Percentiles rank a stretch among this genome's conserved stretches.
Evolutionary conservation across 139 green algal genomes (phyloP).

Genomic region (Monoraphidium neglectum): DNA sequence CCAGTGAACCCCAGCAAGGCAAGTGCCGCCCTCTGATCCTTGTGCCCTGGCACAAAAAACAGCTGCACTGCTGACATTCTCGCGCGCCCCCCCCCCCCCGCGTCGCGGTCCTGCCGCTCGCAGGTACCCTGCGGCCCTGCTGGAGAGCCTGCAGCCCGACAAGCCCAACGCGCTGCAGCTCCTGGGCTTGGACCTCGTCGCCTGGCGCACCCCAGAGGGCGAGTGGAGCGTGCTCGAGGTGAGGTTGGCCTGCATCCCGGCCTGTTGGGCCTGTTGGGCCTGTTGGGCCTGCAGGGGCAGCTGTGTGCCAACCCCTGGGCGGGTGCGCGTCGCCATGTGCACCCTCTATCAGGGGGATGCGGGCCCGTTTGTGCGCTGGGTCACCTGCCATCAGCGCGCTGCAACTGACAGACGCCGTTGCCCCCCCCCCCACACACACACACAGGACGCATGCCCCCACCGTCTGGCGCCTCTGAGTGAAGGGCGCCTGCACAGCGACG

Average conservation of each 20-base stretch:
- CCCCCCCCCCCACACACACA: too few species aligned
- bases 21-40: too few species aligned
- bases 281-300: not conserved
- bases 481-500: constrained; percentile 52
- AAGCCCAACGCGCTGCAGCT: constrained; percentile 32
- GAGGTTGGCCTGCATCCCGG: constrained; percentile 40
- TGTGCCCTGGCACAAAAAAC: too few species aligned
- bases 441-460: constrained; percentile 52
- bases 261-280: too few species aligned
- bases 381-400: not conserved
- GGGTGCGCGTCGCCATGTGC: not conserved
- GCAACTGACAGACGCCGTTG: not conserved
- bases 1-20: too few species aligned
- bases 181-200: constrained; percentile 45
- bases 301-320: not conserved
- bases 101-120: too few species aligned
- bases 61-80: too few species aligned
- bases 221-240: constrained; percentile 48
- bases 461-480: constrained; percentile 62
- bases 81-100: too few species aligned
- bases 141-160: constrained; percentile 35
- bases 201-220: constrained; percentile 43
- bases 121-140: constrained; percentile 50
- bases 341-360: not conserved
- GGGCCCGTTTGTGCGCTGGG: not conserved